Percentiles rank a stretch among this genome's conserved stretches.
Conservation (phyloP, 2,329 filamentous ascomycete genomes). For the Teratosphaeria nubilosa region DNA sequence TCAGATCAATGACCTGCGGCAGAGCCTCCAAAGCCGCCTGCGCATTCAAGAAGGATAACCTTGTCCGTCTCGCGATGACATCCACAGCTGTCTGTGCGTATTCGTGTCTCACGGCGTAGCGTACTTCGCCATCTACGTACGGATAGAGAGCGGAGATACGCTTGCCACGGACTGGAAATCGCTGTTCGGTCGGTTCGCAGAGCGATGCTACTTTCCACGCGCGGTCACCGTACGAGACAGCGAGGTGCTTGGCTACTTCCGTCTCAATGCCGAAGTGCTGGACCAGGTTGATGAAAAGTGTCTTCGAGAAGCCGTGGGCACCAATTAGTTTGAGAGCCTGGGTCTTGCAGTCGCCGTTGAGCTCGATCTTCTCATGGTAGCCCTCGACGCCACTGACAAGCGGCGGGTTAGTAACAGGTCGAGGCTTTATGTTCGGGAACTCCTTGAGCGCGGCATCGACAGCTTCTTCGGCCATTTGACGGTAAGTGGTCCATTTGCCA, state of each 20-base stretch:
- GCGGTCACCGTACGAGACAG: slow-evolving; percentile 79
- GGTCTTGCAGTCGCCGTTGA: slow-evolving; percentile 71
- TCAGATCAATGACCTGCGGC: slow-evolving; percentile 77
- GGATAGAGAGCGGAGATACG: slow-evolving; percentile 74
- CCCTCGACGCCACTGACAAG: slow-evolving; percentile 59
- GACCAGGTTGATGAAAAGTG: slow-evolving; percentile 88
- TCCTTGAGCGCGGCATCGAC: slow-evolving; percentile 68
- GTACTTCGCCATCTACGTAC: slow-evolving; percentile 83
- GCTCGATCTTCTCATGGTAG: slow-evolving; percentile 58
- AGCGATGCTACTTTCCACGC: slow-evolving; percentile 84
- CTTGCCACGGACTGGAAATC: slow-evolving; percentile 74
- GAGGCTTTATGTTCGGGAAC: slow-evolving; percentile 50
- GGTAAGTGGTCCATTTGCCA: slow-evolving; percentile 88
- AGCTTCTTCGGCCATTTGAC: slow-evolving; percentile 84
- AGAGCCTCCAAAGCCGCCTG: slow-evolving; percentile 81
- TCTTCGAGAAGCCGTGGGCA: slow-evolving; percentile 79
- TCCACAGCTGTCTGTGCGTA: slow-evolving; percentile 88
- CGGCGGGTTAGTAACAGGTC: slow-evolving; percentile 45
- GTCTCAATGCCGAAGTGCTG: slow-evolving; percentile 89
- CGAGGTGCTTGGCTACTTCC: slow-evolving; percentile 81
- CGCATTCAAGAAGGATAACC: slow-evolving; percentile 82
- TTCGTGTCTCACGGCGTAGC: slow-evolving; percentile 79
- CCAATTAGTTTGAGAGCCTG: slow-evolving; percentile 73
- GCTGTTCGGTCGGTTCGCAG: slow-evolving; percentile 62
- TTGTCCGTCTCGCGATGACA: slow-evolving; percentile 72